Base-by-base conservation (phyloP, 163 green algal species). In the Picocystis sp. region DNA sequence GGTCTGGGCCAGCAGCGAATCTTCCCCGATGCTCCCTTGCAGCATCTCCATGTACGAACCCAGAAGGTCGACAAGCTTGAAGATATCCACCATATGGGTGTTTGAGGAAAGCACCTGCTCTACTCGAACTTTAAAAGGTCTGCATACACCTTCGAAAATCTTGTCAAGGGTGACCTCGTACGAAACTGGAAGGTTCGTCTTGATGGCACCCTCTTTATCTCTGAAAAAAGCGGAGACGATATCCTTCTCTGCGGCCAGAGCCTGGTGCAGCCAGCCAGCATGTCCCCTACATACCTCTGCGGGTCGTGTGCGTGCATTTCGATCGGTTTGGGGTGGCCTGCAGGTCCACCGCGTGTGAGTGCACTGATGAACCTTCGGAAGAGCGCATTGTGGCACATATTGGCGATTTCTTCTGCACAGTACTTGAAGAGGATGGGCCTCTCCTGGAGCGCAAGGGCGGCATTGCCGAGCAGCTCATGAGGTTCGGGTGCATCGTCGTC, bases 291-390 rank as follows among this genome's bases (percentile, higher is more conserved):
- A 56, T 84, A 93, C 33, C 82, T 72, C 59, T 81, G 71, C 3
- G 89, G 86, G 64, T 98, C 88, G 57, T 93, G 81, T 2, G 88
- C 80, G 43, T 96, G 89, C 67, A 95, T 80, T 71, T 98, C 89
- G 42, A 98, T 98, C n/a, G 89, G 89, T 0, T 81, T 64, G 0
- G 82, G 82, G 61, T 81, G 75, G 12, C 83, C 83, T 8, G 73
- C 76, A 10, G 77, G 75, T 0, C 79, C 81, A 6, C 81, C 83
- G 1, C 80, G 69, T 0, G 89, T 94, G 11, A 98, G 69, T 13
- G 89, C 88, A 14, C 70, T 69, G 46, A 95, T 86, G 62, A 95
- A 93, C 33, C 79, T 58, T 50, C 81, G 77, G 68, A 97, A 97
- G 11, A 97, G 64, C 1, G 83, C 82, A 38, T 81, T 84, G 73